Base-by-base conservation (phyloP, 2,329 filamentous ascomycete species). In the Aspergillus quadrilineatus region DNA sequence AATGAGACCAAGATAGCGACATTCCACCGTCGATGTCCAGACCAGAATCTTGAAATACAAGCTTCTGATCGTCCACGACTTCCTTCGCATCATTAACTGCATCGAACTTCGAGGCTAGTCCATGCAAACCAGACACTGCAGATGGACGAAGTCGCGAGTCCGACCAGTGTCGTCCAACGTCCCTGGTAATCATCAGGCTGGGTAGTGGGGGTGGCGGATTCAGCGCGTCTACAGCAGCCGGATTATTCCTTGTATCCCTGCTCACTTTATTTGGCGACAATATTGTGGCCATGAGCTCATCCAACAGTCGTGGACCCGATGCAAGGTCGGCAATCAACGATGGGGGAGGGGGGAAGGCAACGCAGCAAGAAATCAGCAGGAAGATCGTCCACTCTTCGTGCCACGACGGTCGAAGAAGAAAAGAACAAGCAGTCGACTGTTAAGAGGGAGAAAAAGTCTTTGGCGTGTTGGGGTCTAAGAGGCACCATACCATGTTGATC, bases 191-290 rank as follows among this genome's bases (percentile, higher is more conserved):
- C 55, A 57, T 48, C 36, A 46, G 37, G 44, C 50, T 46, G 37
- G 55, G 46, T 44, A 48, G 50, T 45, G 45, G 55, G 46, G 45
- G 50, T 53, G 50, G 55, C 44, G 36, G 53, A 46, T 50, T 55
- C 53, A 55, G 37, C 39, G 53, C 53, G 39, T 49, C 53, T 55
- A 49, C 53, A 55, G 53, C 53, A 49, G 45, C 53, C 30, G 53
- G 30, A 36, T 44, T 55, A 49, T 50, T 44, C 39, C 46, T 50
- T 49, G 45, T 32, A 50, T 49, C 53, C 53, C 37, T 55, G 53
- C 30, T 55, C 46, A 46, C 46, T 43, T 55, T 49, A 50, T 37
- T 49, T 50, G 53, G 45, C 39, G 29, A 55, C 45, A 49, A 55
- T 49, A 55, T 55, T 55, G 53, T 41, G 39, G 46, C 37, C 53